Evolutionary conservation across 2,329 filamentous ascomycete species (phyloP).

Genomic region (Apiospora aurea): DNA sequence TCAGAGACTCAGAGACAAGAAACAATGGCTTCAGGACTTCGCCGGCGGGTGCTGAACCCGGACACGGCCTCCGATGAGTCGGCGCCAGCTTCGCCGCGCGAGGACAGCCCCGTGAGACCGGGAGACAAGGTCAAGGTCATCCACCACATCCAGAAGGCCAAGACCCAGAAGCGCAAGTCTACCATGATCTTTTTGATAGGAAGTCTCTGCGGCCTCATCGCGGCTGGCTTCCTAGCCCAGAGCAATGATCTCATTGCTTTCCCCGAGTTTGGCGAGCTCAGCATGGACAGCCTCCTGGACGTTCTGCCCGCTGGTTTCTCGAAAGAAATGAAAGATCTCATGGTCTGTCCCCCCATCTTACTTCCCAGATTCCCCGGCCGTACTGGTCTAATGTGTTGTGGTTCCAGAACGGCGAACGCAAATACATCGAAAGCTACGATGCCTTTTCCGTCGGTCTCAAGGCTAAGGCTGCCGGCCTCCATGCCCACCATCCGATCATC

Average conservation of each 20-base stretch:
- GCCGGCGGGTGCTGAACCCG: slow-evolving; percentile 38
- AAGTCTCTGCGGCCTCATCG: slow-evolving; percentile 87
- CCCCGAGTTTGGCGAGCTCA: slow-evolving; percentile 72
- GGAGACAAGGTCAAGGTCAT: slow-evolving; percentile 52
- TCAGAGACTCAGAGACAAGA: neutral
- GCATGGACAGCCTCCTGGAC: slow-evolving; percentile 86
- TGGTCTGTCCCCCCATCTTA: slow-evolving; percentile 62
- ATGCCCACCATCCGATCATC: slow-evolving; percentile 85
- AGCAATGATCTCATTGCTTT: slow-evolving; percentile 90
- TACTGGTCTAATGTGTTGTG: slow-evolving; percentile 26
- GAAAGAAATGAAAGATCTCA: slow-evolving; percentile 83
- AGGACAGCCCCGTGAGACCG: slow-evolving; percentile 44
- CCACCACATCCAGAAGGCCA: slow-evolving; percentile 48
- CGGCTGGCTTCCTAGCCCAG: slow-evolving; percentile 88
- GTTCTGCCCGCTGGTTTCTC: slow-evolving; percentile 86
- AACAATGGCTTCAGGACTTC: slow-evolving; percentile 41
- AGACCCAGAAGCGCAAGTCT: slow-evolving; percentile 74
- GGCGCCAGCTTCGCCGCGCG: slow-evolving; percentile 38
- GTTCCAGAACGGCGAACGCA: slow-evolving; percentile 79
- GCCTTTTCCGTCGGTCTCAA: slow-evolving; percentile 91
- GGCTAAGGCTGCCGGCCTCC: slow-evolving; percentile 79
- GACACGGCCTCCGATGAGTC: slow-evolving; percentile 41
- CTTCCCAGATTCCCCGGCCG: slow-evolving; percentile 29
- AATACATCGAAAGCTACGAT: slow-evolving; percentile 85
- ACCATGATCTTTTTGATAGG: slow-evolving; percentile 87